Evolutionary conservation across 148 eudicot species (phyloP).

Genomic region (Rhododendron kiyosumense): DNA sequence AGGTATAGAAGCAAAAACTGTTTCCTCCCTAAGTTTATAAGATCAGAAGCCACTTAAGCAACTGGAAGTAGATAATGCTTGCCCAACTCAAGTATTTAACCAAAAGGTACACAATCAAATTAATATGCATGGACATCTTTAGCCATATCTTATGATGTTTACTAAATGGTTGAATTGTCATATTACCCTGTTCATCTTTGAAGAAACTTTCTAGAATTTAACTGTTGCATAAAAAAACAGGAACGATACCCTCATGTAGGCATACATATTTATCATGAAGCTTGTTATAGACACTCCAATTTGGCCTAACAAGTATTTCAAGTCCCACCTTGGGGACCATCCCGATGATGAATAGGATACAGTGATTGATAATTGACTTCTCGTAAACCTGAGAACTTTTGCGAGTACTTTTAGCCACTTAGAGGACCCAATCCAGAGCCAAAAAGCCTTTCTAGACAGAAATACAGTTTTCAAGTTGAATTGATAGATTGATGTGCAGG

Average conservation of each 20-base stretch:
- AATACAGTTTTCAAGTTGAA: too few relatives aligned
- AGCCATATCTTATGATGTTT: background rate
- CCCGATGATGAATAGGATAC: too few relatives aligned
- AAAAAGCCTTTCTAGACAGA: too few relatives aligned
- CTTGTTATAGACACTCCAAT: background rate
- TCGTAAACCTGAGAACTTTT: too few relatives aligned
- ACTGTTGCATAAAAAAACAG: background rate
- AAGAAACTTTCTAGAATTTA: background rate
- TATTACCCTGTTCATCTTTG: background rate
- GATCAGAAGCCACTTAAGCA: background rate
- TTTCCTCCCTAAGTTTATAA: background rate
- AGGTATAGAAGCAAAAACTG: background rate
- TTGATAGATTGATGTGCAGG: too few relatives aligned
- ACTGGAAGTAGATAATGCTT: background rate
- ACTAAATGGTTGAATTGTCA: background rate
- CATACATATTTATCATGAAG: background rate
- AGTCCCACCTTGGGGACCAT: too few relatives aligned
- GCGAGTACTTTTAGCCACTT: too few relatives aligned
- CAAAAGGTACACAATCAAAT: background rate
- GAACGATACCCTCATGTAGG: background rate
- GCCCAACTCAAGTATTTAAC: background rate
- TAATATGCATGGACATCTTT: background rate
- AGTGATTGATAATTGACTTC: too few relatives aligned
- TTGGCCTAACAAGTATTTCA: too few relatives aligned
- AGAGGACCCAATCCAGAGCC: too few relatives aligned